These are phyloP conservation scores for Phytopythium oedochilum DNA, from an alignment of 352 stramenopile species.

Conservation along the genomic window DNA sequence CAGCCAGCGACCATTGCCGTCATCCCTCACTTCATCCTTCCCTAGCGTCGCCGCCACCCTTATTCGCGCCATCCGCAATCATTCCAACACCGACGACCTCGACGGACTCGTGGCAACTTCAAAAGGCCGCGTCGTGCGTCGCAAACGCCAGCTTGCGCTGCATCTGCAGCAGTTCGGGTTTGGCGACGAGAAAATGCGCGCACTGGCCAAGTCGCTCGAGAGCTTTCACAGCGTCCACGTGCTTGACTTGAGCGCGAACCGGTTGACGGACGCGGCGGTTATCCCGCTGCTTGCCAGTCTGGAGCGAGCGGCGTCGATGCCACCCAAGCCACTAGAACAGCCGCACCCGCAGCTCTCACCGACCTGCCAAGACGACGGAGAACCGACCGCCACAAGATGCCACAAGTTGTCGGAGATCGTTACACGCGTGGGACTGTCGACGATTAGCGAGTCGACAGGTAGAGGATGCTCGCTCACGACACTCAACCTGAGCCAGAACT, in stretches of 20 bases:
- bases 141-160: conserved; percentile 44
- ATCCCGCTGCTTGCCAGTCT: conserved; percentile 55
- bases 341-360: neutral
- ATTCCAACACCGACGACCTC: neutral
- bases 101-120: conserved; percentile 19
- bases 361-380: neutral
- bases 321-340: neutral
- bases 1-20: neutral
- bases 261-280: conserved; percentile 58
- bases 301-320: conserved; percentile 8
- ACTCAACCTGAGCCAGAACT: conserved; percentile 73
- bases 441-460: conserved; percentile 4
- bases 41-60: conserved; percentile 33
- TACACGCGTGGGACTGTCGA: neutral
- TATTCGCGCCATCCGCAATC: conserved; percentile 24
- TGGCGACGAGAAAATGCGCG: conserved; percentile 51
- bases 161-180: conserved; percentile 74
- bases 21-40: conserved; percentile 19
- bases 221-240: conserved; percentile 58
- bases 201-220: conserved; percentile 46
- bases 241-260: conserved; percentile 63
- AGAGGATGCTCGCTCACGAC: conserved; percentile 35
- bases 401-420: conserved; percentile 11
- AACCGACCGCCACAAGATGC: neutral
- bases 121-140: conserved; percentile 13